Evolutionary conservation across 345 rosid species (phyloP).

Genomic region (Aurinia saxatilis): DNA sequence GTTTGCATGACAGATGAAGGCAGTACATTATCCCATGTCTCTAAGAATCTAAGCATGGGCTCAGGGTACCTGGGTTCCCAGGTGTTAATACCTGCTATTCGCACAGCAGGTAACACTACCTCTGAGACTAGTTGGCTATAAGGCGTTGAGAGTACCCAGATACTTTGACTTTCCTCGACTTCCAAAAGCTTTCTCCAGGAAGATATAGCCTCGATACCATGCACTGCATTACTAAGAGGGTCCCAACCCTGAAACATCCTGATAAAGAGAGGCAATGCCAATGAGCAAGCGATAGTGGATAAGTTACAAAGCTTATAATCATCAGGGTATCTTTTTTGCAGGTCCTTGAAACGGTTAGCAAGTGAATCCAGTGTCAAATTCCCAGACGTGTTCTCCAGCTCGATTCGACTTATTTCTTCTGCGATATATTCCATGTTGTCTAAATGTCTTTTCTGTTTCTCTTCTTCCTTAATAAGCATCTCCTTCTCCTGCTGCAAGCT

Average conservation of each 20-base stretch:
- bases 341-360: slow-evolving; percentile 41
- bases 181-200: slow-evolving; percentile 69
- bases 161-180: slow-evolving; percentile 50
- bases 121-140: slow-evolving; percentile 70
- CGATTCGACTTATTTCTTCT: slow-evolving; percentile 40
- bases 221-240: slow-evolving; percentile 63
- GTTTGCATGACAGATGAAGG: slow-evolving; percentile 59
- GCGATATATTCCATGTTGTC: slow-evolving; percentile 56
- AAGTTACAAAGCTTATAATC: slow-evolving; percentile 77
- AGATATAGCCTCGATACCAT: slow-evolving; percentile 51
- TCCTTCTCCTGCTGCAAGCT: slow-evolving; percentile 80
- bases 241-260: slow-evolving; percentile 95
- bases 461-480: slow-evolving; percentile 49
- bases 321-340: slow-evolving; percentile 47
- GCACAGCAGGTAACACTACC: slow-evolving; percentile 75
- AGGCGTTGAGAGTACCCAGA: slow-evolving; percentile 64
- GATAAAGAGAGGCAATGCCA: slow-evolving; percentile 69
- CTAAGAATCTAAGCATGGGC: slow-evolving; percentile 88
- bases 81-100: slow-evolving; percentile 74
- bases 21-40: slow-evolving; percentile 69
- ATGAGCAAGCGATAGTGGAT: slow-evolving; percentile 66
- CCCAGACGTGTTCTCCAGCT: slow-evolving; percentile 50
- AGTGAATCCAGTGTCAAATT: slow-evolving; percentile 56
- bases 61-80: slow-evolving; percentile 96
- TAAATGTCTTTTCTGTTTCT: slow-evolving; percentile 47